Evolutionary conservation across 176 grass and related monocot species (phyloP), one percentile per base, ranked within the genome.

Genomic region (Oryza australiensis): DNA sequence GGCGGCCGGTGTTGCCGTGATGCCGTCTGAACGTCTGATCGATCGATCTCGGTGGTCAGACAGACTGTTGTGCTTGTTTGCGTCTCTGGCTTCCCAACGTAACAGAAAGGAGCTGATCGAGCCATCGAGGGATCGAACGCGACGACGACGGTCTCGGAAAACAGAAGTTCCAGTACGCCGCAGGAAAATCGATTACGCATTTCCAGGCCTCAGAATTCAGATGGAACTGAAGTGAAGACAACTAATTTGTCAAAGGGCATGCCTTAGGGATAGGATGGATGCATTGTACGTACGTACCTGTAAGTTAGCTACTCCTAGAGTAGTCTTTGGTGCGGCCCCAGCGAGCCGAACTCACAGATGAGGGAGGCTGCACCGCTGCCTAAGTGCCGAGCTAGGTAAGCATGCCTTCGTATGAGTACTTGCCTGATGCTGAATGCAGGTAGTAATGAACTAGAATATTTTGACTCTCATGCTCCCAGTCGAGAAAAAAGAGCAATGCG

Each of bases 121-220:
- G 9, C 7, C 13, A 55, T 12, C 5, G 30, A 60, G 9, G 11
- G 20, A 55, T 12, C 5, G 26, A 3, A 74, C 38, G 3, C 72
- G 7, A 64, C 14, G 46, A 28, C 22, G 71, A 80, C 80, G 16
- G 71, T 51, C 32, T 6, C 26, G 11, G 16, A 12, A 75, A 46
- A 28, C 15, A 16, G 35, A 63, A 37, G 12, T 16, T 49, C 46
- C 46, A 18, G 29, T 11, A 27, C 59, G 67, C 46, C 48, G 48
- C 62, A 64, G 51, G 32, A 55, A 45, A 75, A 16, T 62, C 29
- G 81, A 69, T 76, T 51, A 20, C 81, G 37, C 86, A 79, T 60
- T 43, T 40, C 66, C 20, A 42, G 23, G 7, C 3, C 27, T n/a
- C 41, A 22, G 0, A 64, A 29, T 11, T 41, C 23, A 4, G 29